Conservation (phyloP, 23 red algal species). For the Gracilaria caudata region DNA sequence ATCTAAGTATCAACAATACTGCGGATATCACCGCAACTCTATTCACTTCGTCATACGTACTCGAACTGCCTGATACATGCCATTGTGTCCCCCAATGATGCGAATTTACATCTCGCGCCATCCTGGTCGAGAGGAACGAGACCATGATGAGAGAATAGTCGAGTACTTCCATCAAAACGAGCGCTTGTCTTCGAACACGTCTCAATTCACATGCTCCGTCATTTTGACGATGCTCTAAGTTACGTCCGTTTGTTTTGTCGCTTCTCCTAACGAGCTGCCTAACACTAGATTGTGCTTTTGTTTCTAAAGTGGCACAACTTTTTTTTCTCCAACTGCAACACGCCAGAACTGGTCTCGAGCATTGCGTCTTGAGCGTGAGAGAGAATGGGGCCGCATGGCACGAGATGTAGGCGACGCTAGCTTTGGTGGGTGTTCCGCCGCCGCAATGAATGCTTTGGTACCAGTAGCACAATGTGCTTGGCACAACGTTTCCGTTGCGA, state of each 20-base stretch:
- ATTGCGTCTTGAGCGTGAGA: not conserved
- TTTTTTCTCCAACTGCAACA: not conserved
- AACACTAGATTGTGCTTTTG: not conserved
- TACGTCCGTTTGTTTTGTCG: not conserved
- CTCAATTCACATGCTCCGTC: not conserved
- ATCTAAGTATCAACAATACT: not conserved
- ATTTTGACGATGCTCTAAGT: not conserved
- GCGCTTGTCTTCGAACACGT: not conserved
- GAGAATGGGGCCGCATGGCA: not conserved
- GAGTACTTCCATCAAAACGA: not conserved
- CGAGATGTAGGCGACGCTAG: not conserved
- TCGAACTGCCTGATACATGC: not conserved
- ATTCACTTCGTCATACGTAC: not conserved
- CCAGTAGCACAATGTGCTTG: no score
- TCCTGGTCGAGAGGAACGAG: not conserved
- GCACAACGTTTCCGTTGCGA: slow-evolving; percentile 1
- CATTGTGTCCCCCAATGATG: not conserved
- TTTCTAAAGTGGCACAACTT: not conserved
- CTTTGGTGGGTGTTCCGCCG: not conserved
- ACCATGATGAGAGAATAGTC: not conserved
- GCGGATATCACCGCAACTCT: not conserved
- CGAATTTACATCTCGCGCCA: slow-evolving; percentile 11
- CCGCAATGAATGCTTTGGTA: not conserved
- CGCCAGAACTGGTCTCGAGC: not conserved
- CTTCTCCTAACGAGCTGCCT: not conserved